These are phyloP conservation scores for Cryphonectria naterciae DNA, from an alignment of 2,329 filamentous ascomycete genomes.

Conservation along the genomic window DNA sequence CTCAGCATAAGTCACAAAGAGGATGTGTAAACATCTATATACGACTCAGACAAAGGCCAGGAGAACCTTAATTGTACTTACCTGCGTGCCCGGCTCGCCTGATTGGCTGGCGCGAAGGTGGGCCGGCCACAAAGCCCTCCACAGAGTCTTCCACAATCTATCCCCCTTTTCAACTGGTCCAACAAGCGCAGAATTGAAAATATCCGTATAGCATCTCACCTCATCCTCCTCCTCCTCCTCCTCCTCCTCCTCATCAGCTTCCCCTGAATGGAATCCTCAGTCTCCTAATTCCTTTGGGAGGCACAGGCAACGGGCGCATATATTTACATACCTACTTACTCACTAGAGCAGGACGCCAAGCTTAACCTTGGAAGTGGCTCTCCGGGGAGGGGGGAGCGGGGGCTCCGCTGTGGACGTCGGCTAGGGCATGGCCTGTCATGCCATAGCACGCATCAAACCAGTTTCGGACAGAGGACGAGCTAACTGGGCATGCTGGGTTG, in stretches of 20 bases:
- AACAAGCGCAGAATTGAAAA: background rate
- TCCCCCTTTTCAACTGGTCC: background rate
- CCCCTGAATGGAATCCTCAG: background rate
- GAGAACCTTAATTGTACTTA: background rate
- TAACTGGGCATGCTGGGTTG: background rate
- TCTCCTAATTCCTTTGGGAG: background rate
- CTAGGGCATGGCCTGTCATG: background rate
- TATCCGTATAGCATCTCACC: background rate
- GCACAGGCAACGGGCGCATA: background rate
- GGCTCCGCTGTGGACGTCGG: background rate
- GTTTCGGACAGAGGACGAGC: slow-evolving; percentile 6
- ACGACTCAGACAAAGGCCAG: background rate
- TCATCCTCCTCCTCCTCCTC: background rate
- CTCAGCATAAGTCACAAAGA: background rate
- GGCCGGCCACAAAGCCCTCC: background rate
- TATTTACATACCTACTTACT: background rate
- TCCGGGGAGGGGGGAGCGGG: no score
- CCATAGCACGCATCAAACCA: slow-evolving; percentile 6
- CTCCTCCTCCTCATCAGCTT: no score
- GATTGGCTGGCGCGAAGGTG: no score
- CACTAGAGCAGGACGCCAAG: background rate
- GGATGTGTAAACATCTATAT: background rate
- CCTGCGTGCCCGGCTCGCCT: no score
- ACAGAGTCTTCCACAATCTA: background rate
- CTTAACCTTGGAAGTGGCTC: no score